Evolutionary conservation across 805 yeast genomes (phyloP), one percentile per base, ranked within the genome.

Genomic region (Suhomyces vadensis): DNA sequence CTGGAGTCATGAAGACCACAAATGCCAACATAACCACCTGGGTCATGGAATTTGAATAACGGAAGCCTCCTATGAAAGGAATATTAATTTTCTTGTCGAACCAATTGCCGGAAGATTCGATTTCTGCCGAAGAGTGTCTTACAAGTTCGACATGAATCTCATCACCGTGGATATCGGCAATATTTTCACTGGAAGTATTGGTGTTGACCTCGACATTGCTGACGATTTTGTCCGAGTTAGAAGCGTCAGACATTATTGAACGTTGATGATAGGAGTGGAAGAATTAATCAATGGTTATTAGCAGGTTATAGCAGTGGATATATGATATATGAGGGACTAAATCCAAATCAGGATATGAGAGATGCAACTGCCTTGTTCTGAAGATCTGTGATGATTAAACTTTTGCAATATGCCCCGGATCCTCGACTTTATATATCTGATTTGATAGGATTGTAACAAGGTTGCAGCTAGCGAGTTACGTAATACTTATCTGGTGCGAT

Each of bases 1-100:
- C 80, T 1, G 79, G 78, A n/a, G 78, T 69, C 65, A 75, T 61
- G 55, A 76, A 76, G 24, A 74, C 57, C 6, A 73, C 74, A 48
- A 74, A 71, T 5, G 79, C 62, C 51, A 75, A 61, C 64, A 77
- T 58, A 21, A 76, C 63, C 26, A 77, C 58, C 57, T 76, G 81
- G 39, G 64, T 61, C 55, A 61, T 60, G 37, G 72, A 57, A 48
- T 62, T 55, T 6, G 73, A 69, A 57, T 65, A 74, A 51, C 58
- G 16, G 58, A 46, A 17, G 56, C 48, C 2, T 47, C 42, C 24
- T n/a, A 41, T 25, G 11, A 37, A n/a, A 5, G 37, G 37, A 11
- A 48, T 11, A 16, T 17, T 16, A 22, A 50, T 20, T 25, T 39
- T 23, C 25, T 51, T 46, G 49, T 71, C 72, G 50, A 73, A 74